Percentiles rank a stretch among this genome's conserved stretches.
phyloP scores from a whole-genome alignment of 1,284 basidiomycete species.

The Flammula alnicola region DNA sequence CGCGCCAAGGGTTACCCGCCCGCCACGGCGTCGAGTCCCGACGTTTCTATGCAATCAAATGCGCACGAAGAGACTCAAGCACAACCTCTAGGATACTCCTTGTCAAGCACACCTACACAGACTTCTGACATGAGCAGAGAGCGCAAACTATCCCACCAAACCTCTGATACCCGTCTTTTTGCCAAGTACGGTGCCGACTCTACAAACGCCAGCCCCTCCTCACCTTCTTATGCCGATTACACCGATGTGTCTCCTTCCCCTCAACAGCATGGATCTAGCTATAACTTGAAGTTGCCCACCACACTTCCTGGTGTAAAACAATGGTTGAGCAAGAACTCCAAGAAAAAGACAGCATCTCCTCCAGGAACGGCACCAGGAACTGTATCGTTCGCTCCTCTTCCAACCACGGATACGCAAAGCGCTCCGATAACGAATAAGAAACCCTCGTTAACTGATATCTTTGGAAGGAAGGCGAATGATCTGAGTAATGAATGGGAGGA shows the following conservation, averaged over 20 bases:
- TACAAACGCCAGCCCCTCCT: slow-evolving; percentile 40
- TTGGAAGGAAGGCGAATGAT: slow-evolving; percentile 59
- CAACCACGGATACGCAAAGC: slow-evolving; percentile 32
- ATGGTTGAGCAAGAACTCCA: slow-evolving; percentile 66
- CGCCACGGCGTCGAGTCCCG: slow-evolving; percentile 66
- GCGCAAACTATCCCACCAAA: slow-evolving; percentile 67
- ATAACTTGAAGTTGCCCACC: slow-evolving; percentile 63
- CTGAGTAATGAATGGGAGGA: slow-evolving; percentile 69
- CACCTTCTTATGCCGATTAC: slow-evolving; percentile 55
- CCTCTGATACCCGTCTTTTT: slow-evolving; percentile 63
- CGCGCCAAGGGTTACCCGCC: slow-evolving; percentile 51
- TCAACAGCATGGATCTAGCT: slow-evolving; percentile 40
- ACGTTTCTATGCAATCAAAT: slow-evolving; percentile 52
- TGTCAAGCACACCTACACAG: slow-evolving; percentile 53
- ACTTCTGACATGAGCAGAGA: slow-evolving; percentile 57
- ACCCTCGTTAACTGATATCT: slow-evolving; percentile 65
- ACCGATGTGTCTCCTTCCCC: slow-evolving; percentile 45
- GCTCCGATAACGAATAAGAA: slow-evolving; percentile 53
- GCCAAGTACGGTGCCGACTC: slow-evolving; percentile 48
- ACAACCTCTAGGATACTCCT: slow-evolving; percentile 50
- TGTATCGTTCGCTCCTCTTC: slow-evolving; percentile 33
- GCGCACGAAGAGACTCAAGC: slow-evolving; percentile 49
- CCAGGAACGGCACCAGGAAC: slow-evolving; percentile 41
- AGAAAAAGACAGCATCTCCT: slow-evolving; percentile 48
- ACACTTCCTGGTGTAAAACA: slow-evolving; percentile 76